Conservation (phyloP, 139 green algal genomes). For the Tetradesmus obliquus region DNA sequence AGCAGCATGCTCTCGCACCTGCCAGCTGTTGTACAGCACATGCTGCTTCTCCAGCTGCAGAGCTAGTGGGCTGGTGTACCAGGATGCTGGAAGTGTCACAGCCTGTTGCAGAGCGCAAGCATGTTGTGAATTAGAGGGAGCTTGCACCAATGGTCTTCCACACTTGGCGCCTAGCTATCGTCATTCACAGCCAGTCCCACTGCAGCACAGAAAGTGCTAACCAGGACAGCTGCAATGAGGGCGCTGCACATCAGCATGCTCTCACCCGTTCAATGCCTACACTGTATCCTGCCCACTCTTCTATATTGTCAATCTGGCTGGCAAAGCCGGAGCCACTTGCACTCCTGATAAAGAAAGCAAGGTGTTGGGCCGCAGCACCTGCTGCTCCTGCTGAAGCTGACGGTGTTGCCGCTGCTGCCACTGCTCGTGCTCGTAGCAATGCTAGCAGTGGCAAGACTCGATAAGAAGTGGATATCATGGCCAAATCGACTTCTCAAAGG, state of each 20-base stretch:
- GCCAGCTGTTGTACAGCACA: constrained; percentile 57
- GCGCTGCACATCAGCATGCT: not conserved
- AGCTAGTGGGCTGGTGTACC: constrained; percentile 48
- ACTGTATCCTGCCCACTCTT: not conserved
- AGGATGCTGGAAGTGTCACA: constrained; percentile 56
- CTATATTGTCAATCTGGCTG: not conserved
- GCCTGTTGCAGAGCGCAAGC: constrained; percentile 29
- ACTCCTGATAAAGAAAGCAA: not conserved
- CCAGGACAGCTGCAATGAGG: not conserved
- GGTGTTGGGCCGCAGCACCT: not conserved
- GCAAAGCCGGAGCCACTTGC: not conserved
- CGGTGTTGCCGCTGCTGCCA: not conserved
- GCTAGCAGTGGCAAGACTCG: not conserved
- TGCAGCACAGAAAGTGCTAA: not conserved
- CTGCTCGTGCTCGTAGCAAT: not conserved
- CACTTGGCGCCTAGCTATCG: not conserved
- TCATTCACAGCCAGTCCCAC: not conserved
- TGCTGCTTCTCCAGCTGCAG: constrained; percentile 40
- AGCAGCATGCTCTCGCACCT: constrained; percentile 21
- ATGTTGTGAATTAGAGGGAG: not conserved
- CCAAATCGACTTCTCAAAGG: not conserved
- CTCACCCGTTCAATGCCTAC: constrained; percentile 14
- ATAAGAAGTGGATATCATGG: not conserved
- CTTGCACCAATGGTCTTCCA: not conserved
- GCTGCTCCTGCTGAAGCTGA: not conserved